Base-by-base conservation (phyloP, 2,329 filamentous ascomycete genomes). In the Apiospora koreana region DNA sequence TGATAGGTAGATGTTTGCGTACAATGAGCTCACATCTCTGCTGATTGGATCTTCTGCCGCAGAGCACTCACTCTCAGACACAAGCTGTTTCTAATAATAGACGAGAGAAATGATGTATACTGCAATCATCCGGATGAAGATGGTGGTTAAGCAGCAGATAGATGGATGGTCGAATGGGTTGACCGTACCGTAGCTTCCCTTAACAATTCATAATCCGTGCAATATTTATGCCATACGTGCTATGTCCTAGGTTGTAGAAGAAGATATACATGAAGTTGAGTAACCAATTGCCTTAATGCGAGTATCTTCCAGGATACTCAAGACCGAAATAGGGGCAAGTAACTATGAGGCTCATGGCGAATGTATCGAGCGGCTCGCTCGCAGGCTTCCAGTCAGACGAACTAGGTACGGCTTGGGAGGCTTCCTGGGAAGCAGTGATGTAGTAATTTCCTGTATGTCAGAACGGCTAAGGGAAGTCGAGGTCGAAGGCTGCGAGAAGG, bases 71-170 rank as follows among this genome's bases (percentile, higher is more conserved):
- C 25, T n/a, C 43, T n/a, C 48, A 54, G 23, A 28, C 54, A n/a
- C 54, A 62, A 9, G 25, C 50, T 38, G 28, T 62, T 62, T 62
- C 54, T 62, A 62, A 38, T n/a, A 38, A 62, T 62, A 62, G 31
- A 38, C n/a, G 21, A 38, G 31, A 38, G 31, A 62, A 18, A 62
- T 62, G 35, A n/a, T 31, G 28, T 62, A 62, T 62, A 62, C 31
- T 62, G 54, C 31, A 38, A 31, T 35, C 35, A 38, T 38, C 54
- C 28, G 54, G 8, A n/a, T 62, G 54, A 38, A 62, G 31, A 62
- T 62, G 18, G 18, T 38, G 18, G 6, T 4, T 31, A n/a, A 3
- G 28, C 28, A n/a, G 28, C 28, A 38, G 18, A 35, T 25, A 54
- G 25, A 54, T 18, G 48, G 25, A n/a, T 58, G 50, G 28, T 16